Base-by-base conservation (phyloP, 2,329 filamentous ascomycete genomes). In the Calonectria pseudoreteaudii region DNA sequence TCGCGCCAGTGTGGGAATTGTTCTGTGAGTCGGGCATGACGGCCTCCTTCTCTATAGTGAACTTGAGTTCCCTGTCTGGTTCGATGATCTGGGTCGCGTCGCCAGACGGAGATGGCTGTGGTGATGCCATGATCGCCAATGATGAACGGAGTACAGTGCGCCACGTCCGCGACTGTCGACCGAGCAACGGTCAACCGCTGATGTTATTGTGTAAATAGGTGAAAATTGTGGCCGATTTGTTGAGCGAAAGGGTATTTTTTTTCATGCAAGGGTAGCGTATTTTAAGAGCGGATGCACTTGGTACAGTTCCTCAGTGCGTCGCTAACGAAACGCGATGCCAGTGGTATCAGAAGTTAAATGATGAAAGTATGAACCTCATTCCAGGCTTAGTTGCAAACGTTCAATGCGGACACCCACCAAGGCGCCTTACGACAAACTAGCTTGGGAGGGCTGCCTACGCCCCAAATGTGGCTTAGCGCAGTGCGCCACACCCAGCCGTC, bases 401-500 rank as follows among this genome's bases (percentile, higher is more conserved):
- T 64, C 36, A 58, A 71, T 44, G 34, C 60, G 41, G 49, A 60
- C 38, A 65, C 34, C 64, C 31, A 38, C 49, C 56, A 53, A 16
- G 64, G 26, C 30, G 30, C 50, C 34, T 49, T 8, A 10, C 36
- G 41, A 36, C 50, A 36, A n/a, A 68, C 41, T 66, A 64, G 62
- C 77, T 23, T 41, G 13, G 34, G 23, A 41, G 75, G 60, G 74
- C 53, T 80, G 78, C 74, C 77, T 80, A 72, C 73, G 73, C 73
- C 73, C 36, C 62, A 72, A 23, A 34, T 73, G 79, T 81, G 79
- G 79, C 79, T 80, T 62, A 58, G 72, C 26, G 26, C 14, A 20
- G 28, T 76, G 71, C 78, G 79, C 79, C 79, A 81, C 79, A 81
- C 28, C 68, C 23, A 28, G 26, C 56, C 49, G 41, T 78, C 72